phyloP scores from a whole-genome alignment of 176 grass and related monocot species.

The Saccharum officinarum region DNA sequence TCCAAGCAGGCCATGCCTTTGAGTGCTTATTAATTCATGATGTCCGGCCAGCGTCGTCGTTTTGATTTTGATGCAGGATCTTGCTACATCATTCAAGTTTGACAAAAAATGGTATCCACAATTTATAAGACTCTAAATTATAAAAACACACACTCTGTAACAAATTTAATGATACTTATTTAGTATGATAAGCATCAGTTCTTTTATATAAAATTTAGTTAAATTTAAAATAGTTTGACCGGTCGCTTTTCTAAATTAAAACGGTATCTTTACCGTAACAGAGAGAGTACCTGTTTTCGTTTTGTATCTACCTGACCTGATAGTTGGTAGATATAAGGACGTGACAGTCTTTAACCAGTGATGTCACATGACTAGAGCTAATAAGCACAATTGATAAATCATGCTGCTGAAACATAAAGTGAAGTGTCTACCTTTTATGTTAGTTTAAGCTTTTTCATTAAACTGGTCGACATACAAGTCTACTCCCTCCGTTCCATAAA shows the following conservation, averaged over 20 bases:
- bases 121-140: not conserved
- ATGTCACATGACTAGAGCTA: not conserved
- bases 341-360: not conserved
- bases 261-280: too few species aligned
- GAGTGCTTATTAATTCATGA: slow-evolving; percentile 3
- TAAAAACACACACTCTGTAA: too few species aligned
- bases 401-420: too few species aligned
- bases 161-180: too few species aligned
- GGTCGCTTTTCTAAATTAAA: too few species aligned
- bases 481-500: too few species aligned
- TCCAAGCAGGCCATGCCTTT: not conserved
- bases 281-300: not conserved
- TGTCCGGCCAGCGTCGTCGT: not conserved
- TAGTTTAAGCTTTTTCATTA: too few species aligned
- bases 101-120: not conserved
- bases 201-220: too few species aligned
- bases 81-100: not conserved
- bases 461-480: too few species aligned
- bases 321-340: not conserved
- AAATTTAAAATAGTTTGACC: too few species aligned
- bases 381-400: not conserved
- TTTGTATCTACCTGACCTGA: not conserved
- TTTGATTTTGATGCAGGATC: not conserved
- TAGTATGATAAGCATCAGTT: too few species aligned
- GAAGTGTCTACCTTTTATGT: too few species aligned